Conservation (phyloP, 352 stramenopile species). For the Phytophthora rubi region DNA sequence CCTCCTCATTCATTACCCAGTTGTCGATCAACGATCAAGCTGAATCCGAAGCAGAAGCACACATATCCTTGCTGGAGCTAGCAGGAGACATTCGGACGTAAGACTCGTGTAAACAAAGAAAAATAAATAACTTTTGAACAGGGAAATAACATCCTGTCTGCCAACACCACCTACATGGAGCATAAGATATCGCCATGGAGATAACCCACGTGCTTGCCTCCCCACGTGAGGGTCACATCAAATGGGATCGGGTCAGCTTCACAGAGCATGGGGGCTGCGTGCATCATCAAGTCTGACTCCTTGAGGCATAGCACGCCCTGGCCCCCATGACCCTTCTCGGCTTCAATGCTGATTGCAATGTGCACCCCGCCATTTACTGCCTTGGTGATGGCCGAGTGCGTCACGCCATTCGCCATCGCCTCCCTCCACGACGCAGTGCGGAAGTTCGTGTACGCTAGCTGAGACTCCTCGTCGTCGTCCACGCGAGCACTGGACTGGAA, state of each 20-base stretch:
- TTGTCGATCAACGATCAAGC: constrained; percentile 7
- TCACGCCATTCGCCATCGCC: constrained; percentile 59
- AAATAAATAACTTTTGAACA: constrained; percentile 33
- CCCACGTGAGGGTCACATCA: constrained; percentile 75
- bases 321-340: constrained; percentile 59
- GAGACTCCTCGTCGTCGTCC: constrained; percentile 69
- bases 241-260: constrained; percentile 66
- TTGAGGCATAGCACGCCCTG: constrained; percentile 76
- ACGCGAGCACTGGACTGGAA: constrained; percentile 69
- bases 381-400: constrained; percentile 72
- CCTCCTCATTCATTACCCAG: neutral
- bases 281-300: constrained; percentile 56
- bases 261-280: constrained; percentile 48
- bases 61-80: constrained; percentile 67
- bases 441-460: constrained; percentile 78
- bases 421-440: constrained; percentile 67
- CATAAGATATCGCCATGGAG: constrained; percentile 56
- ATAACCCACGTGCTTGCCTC: constrained; percentile 69
- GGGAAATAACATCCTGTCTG: constrained; percentile 9
- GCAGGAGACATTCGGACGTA: constrained; percentile 21
- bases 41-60: constrained; percentile 16
- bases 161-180: constrained; percentile 37
- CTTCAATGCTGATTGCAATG: constrained; percentile 74
- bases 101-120: constrained; percentile 7
- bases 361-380: constrained; percentile 74